A percentile compares a stretch with the other conserved stretches of the same genome.
Conservation (phyloP, 495 filamentous ascomycete genomes). For the Aspergillus taichungensis region DNA sequence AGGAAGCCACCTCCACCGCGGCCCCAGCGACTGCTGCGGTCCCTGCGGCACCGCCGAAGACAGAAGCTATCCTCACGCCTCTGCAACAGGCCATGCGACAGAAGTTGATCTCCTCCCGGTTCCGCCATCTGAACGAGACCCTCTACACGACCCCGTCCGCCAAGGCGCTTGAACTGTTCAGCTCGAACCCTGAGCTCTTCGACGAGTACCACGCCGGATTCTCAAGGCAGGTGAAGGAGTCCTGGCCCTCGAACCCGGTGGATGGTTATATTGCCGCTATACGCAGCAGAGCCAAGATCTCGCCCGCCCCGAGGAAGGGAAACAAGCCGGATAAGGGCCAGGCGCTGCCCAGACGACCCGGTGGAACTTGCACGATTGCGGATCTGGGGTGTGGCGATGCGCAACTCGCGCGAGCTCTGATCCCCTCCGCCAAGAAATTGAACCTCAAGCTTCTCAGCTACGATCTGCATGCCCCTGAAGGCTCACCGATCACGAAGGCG, state of each 20-base stretch:
- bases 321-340: slow-evolving; percentile 25
- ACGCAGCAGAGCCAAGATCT: slow-evolving; percentile 43
- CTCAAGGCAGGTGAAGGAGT: slow-evolving; percentile 76
- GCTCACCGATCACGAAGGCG: slow-evolving; percentile 66
- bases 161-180: slow-evolving; percentile 70
- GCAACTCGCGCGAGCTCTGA: slow-evolving; percentile 52
- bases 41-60: slow-evolving; percentile 25
- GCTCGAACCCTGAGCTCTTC: slow-evolving; percentile 78
- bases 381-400: slow-evolving; percentile 83
- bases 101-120: slow-evolving; percentile 87
- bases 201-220: slow-evolving; percentile 91
- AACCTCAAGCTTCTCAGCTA: slow-evolving; percentile 59
- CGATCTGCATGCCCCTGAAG: slow-evolving; percentile 53
- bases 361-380: slow-evolving; percentile 63
- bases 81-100: slow-evolving; percentile 88
- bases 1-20: slow-evolving; percentile 14
- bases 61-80: slow-evolving; percentile 61
- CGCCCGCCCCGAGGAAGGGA: slow-evolving; percentile 23
- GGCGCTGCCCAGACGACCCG: slow-evolving; percentile 41
- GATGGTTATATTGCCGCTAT: slow-evolving; percentile 68
- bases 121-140: slow-evolving; percentile 93
- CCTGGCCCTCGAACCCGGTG: slow-evolving; percentile 94
- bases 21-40: slow-evolving; percentile 15
- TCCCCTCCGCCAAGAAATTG: slow-evolving; percentile 49
- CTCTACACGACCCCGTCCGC: slow-evolving; percentile 86